Evolutionary conservation across 2,329 filamentous ascomycete genomes (phyloP).

Genomic region (Claviceps sp.): DNA sequence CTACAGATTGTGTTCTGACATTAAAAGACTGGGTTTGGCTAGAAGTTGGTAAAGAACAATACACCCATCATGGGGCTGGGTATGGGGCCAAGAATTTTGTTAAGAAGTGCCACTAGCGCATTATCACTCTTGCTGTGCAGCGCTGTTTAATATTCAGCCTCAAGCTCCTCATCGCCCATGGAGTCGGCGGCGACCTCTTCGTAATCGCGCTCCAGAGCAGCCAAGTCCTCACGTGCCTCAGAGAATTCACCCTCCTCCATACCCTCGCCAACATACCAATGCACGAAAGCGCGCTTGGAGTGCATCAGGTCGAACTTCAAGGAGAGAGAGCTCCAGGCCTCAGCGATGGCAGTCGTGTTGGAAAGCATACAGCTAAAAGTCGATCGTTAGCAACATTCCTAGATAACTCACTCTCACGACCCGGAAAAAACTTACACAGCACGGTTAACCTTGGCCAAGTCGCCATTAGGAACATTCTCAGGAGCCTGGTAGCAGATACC

Average conservation of each 20-base stretch:
- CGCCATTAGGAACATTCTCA: constrained; percentile 89
- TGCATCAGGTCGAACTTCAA: constrained; percentile 99
- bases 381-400: constrained; percentile 12
- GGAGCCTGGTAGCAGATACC: constrained; percentile 99
- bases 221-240: constrained; percentile 95
- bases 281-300: constrained; percentile 99
- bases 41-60: constrained; percentile 26
- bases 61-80: constrained; percentile 17
- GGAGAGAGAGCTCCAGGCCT: constrained; percentile 92
- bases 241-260: constrained; percentile 99
- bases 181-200: constrained; percentile 97
- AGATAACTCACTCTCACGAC: not conserved
- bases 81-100: constrained; percentile 13
- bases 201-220: constrained; percentile 95
- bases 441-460: constrained; percentile 94
- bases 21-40: constrained; percentile 24
- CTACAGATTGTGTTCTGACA: constrained; percentile 21
- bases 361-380: constrained; percentile 77
- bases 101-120: constrained; percentile 7
- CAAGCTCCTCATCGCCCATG: constrained; percentile 71
- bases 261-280: constrained; percentile 99
- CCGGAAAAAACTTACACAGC: constrained; percentile 61
- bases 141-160: constrained; percentile 72
- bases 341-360: constrained; percentile 96
- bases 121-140: constrained; percentile 2